These are phyloP conservation scores for Akebia trifoliata DNA, from an alignment of 164 flowering plant species.

Conservation along the genomic window DNA sequence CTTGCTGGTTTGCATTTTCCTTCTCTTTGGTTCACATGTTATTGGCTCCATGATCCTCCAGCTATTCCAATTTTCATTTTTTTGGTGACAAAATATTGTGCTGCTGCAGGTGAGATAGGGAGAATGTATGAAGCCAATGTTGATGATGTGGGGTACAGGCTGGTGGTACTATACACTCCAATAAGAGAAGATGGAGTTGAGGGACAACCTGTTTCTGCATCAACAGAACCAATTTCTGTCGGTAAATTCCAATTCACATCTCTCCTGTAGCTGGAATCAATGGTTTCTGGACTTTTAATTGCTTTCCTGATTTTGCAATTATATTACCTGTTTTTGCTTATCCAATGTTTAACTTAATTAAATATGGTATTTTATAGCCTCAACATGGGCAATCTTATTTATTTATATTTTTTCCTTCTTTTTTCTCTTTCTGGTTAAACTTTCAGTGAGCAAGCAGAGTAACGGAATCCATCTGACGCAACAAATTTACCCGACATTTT, in stretches of 20 bases:
- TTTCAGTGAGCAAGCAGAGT: too few species aligned
- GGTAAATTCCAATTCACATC: constrained; percentile 36
- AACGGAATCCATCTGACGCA: too few species aligned
- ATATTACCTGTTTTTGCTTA: too few species aligned
- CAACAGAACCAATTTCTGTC: constrained; percentile 90
- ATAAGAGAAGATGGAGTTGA: constrained; percentile 92
- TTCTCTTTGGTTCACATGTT: too few species aligned
- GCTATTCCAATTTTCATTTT: background rate
- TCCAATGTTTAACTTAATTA: too few species aligned
- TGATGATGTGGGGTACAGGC: constrained; percentile 94
- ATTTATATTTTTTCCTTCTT: too few species aligned
- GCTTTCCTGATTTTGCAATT: background rate
- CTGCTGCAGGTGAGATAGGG: constrained; percentile 77
- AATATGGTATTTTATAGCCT: too few species aligned
- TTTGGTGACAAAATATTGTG: constrained; percentile 3
- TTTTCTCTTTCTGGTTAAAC: too few species aligned
- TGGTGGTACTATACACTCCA: constrained; percentile 90
- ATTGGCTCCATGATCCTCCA: too few species aligned
- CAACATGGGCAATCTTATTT: too few species aligned
- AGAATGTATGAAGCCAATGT: constrained; percentile 98
- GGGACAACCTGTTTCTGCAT: constrained; percentile 92
- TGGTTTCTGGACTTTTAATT: background rate
- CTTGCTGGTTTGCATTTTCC: too few species aligned
- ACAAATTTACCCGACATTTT: too few species aligned
- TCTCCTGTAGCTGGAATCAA: background rate